These are phyloP conservation scores for Pochonia chlamydosporia DNA, from an alignment of 2,329 filamentous ascomycete genomes.

Conservation along the genomic window DNA sequence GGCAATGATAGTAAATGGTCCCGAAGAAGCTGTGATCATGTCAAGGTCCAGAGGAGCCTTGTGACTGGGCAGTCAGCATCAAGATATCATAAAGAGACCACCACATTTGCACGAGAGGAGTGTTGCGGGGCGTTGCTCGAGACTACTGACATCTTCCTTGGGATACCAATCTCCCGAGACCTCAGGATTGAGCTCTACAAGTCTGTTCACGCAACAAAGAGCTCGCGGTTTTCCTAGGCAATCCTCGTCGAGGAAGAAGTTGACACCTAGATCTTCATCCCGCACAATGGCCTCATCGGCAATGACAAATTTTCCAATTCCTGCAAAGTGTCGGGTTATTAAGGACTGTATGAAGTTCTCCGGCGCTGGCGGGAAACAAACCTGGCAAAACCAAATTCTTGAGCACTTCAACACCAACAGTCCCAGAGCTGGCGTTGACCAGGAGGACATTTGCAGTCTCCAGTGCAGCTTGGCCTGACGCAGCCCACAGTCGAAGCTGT, in stretches of 20 bases:
- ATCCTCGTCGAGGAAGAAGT: slow-evolving; percentile 87
- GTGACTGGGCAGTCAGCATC: neutral
- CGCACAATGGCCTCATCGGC: slow-evolving; percentile 73
- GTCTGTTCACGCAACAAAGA: slow-evolving; percentile 66
- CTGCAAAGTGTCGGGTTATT: slow-evolving; percentile 27
- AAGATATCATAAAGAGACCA: neutral
- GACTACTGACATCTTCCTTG: slow-evolving; percentile 29
- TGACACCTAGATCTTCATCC: slow-evolving; percentile 83
- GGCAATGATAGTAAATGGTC: slow-evolving; percentile 47
- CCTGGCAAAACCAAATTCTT: slow-evolving; percentile 96
- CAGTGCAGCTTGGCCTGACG: slow-evolving; percentile 81
- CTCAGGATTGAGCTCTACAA: slow-evolving; percentile 89
- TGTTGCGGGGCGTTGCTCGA: too few relatives aligned
- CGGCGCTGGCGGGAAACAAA: slow-evolving; percentile 22
- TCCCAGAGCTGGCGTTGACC: slow-evolving; percentile 80
- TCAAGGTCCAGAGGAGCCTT: slow-evolving; percentile 29
- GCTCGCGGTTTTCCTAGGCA: slow-evolving; percentile 74
- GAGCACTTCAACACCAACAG: slow-evolving; percentile 81
- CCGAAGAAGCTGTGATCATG: slow-evolving; percentile 33
- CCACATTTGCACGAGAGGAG: neutral
- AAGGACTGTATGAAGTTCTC: neutral
- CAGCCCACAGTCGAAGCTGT: slow-evolving; percentile 92
- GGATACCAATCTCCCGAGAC: slow-evolving; percentile 70
- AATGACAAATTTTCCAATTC: slow-evolving; percentile 88
- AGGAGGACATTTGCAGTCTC: slow-evolving; percentile 90